Evolutionary conservation across 805 yeast genomes (phyloP).

Genomic region (Pichia occidentalis): DNA sequence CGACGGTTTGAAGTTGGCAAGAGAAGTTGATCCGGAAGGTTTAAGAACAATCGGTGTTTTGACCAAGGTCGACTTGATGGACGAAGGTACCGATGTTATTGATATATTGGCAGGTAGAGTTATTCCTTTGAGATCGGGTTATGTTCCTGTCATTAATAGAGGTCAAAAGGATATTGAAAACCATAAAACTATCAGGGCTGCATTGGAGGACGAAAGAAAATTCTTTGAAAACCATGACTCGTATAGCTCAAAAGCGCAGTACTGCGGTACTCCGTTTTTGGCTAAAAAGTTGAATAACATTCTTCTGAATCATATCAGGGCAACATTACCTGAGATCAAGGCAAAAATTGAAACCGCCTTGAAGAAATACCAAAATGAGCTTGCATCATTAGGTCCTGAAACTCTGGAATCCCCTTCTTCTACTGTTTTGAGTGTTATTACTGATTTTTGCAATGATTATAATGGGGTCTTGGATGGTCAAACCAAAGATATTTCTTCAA

Average conservation of each 20-base stretch:
- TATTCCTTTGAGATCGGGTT: conserved; percentile 90
- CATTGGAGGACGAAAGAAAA: conserved; percentile 69
- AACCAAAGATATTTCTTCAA: conserved; percentile 78
- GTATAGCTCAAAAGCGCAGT: conserved; percentile 87
- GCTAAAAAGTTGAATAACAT: conserved; percentile 88
- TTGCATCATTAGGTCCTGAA: conserved; percentile 77
- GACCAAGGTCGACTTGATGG: conserved; percentile 96
- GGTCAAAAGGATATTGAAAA: conserved; percentile 94
- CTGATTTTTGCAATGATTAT: conserved; percentile 88
- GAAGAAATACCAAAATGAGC: conserved; percentile 77
- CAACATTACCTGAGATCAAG: conserved; percentile 88
- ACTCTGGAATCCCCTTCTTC: conserved; percentile 84
- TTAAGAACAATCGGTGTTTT: conserved; percentile 92
- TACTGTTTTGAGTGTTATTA: conserved; percentile 82
- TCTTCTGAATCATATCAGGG: conserved; percentile 81
- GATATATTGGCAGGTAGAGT: conserved; percentile 94
- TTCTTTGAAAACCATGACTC: conserved; percentile 88
- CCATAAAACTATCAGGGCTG: conserved; percentile 81
- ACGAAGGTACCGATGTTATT: conserved; percentile 93
- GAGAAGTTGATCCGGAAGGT: conserved; percentile 98
- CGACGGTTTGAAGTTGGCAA: conserved; percentile 91
- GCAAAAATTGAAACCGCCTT: conserved; percentile 79
- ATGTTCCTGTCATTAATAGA: conserved; percentile 94
- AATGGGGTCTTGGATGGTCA: conserved; percentile 89
- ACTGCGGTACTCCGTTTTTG: conserved; percentile 96